These are phyloP conservation scores for Blastocystis sp. DNA, from an alignment of 352 stramenopile genomes.

Conservation along the genomic window DNA sequence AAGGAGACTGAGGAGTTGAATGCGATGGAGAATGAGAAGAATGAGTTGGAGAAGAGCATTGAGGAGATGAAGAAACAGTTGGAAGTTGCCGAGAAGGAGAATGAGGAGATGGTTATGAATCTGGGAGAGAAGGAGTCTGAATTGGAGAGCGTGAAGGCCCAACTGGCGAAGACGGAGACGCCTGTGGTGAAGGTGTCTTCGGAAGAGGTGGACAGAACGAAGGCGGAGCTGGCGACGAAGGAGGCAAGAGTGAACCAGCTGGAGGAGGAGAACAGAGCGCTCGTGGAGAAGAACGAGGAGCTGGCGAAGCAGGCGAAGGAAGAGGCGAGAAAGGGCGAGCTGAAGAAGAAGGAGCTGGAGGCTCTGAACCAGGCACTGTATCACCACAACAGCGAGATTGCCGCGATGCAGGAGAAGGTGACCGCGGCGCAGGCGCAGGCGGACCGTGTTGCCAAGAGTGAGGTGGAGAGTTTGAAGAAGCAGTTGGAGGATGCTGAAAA, in stretches of 20 bases:
- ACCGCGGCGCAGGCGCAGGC: too few species aligned
- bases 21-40: too few species aligned
- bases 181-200: background rate
- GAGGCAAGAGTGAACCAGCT: background rate
- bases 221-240: background rate
- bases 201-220: background rate
- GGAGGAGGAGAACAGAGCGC: background rate
- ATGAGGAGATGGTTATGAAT: background rate
- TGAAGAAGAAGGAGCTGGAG: background rate
- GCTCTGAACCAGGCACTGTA: background rate
- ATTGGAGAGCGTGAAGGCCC: background rate
- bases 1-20: too few species aligned
- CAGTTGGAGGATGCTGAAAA: background rate
- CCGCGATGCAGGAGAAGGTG: too few species aligned
- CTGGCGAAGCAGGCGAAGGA: slow-evolving; percentile 7
- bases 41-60: too few species aligned
- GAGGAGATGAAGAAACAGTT: background rate
- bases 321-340: background rate
- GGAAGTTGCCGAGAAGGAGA: background rate
- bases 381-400: too few species aligned
- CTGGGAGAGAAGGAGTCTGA: background rate
- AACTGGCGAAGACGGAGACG: background rate
- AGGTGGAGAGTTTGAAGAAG: too few species aligned
- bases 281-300: background rate
- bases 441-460: too few species aligned